Evolutionary conservation across 208 protist genomes (phyloP).

Genomic region (Sergeia podlipaevii): DNA sequence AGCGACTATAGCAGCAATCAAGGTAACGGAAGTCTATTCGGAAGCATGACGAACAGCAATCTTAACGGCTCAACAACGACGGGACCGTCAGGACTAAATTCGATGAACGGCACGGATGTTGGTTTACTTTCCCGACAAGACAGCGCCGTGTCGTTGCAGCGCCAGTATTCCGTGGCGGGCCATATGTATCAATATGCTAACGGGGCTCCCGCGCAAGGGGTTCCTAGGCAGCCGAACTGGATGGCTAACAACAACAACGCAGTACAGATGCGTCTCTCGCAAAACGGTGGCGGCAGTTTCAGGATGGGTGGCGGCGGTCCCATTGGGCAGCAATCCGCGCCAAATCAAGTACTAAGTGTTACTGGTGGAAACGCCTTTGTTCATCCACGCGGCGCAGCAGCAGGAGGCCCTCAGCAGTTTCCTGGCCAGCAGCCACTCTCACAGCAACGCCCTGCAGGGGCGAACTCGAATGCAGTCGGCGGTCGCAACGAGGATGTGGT

Average conservation of each 20-base stretch:
- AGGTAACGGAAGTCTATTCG: too few relatives aligned
- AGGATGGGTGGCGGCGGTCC: slow-evolving; percentile 15
- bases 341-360: too few relatives aligned
- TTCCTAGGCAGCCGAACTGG: neutral
- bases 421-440: too few relatives aligned
- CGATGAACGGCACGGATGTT: neutral
- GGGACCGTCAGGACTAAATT: neutral
- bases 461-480: too few relatives aligned
- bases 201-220: too few relatives aligned
- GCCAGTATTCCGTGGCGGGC: slow-evolving; percentile 33
- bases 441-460: neutral
- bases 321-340: slow-evolving; percentile 9
- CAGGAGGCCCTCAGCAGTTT: slow-evolving; percentile 2
- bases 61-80: neutral
- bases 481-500: slow-evolving; percentile 17
- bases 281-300: slow-evolving; percentile 4
- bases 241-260: neutral
- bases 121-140: slow-evolving; percentile 22
- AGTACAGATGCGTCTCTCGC: neutral
- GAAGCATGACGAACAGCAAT: too few relatives aligned
- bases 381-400: too few relatives aligned
- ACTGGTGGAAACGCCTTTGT: too few relatives aligned
- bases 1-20: too few relatives aligned
- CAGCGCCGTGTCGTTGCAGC: slow-evolving; percentile 22
- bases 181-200: slow-evolving; percentile 28